Evolutionary conservation across 176 grass and related monocot genomes (phyloP).

Genomic region (Triticum urartu): DNA sequence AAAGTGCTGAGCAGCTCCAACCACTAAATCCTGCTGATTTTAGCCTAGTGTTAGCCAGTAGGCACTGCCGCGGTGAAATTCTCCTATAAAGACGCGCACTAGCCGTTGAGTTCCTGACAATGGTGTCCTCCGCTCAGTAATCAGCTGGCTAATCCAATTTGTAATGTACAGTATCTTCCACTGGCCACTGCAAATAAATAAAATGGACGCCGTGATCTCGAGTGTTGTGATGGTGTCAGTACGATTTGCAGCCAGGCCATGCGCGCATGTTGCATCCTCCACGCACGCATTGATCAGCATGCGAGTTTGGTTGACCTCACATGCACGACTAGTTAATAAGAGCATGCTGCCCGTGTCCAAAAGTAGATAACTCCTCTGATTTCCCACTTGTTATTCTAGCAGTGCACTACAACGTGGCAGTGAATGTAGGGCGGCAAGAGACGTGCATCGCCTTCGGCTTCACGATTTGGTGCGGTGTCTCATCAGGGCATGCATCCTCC

Average conservation of each 20-base stretch:
- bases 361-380: not conserved
- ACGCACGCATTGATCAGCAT: constrained; percentile 9
- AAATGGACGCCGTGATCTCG: no score
- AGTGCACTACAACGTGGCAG: not conserved
- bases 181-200: not conserved
- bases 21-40: not conserved
- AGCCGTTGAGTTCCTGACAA: constrained; percentile 6
- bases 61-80: not conserved
- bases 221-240: no score
- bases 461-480: not conserved
- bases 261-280: not conserved
- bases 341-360: not conserved
- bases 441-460: not conserved
- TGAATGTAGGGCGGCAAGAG: not conserved
- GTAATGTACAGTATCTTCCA: not conserved
- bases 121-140: not conserved
- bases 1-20: not conserved
- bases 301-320: constrained; percentile 29
- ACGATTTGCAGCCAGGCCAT: no score
- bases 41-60: not conserved
- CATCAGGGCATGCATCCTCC: not conserved
- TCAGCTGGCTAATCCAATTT: not conserved
- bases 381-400: not conserved
- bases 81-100: not conserved
- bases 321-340: not conserved